These are phyloP conservation scores for Orbilia javanica DNA, from an alignment of 2,329 filamentous ascomycete species.

Conservation along the genomic window DNA sequence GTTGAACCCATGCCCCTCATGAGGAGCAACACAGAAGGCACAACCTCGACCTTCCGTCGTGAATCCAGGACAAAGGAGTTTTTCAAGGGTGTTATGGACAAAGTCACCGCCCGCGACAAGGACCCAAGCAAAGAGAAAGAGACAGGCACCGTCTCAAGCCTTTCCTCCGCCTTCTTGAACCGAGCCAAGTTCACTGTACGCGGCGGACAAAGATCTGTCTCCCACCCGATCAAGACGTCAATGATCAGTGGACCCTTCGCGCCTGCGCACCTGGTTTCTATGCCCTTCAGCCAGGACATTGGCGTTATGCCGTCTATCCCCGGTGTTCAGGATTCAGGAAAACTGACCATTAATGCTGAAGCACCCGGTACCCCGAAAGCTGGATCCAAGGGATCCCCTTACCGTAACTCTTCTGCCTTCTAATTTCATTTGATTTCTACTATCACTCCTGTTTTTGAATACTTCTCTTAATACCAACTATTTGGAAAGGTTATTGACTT, in stretches of 20 bases:
- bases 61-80: conserved; percentile 7
- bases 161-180: not conserved
- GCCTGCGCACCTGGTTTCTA: not conserved
- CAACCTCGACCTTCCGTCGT: not conserved
- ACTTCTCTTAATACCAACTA: not conserved
- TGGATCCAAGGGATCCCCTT: not conserved
- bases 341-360: not conserved
- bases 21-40: not conserved
- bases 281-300: not conserved
- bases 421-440: not conserved
- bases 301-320: not conserved
- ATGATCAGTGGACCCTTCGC: conserved; percentile 2
- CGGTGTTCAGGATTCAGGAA: not conserved
- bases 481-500: not conserved
- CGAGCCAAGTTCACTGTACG: not conserved
- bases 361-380: not conserved
- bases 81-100: conserved; percentile 23
- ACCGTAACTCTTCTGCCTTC: conserved; percentile 2
- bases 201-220: not conserved
- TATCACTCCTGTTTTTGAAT: not conserved
- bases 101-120: not conserved
- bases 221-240: not conserved
- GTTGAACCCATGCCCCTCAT: not conserved
- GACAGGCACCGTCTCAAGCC: not conserved
- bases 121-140: not conserved